Percentiles rank a stretch among this genome's conserved stretches.
Conservation (phyloP, 768 basidiomycete genomes). For the Russula earlei region DNA sequence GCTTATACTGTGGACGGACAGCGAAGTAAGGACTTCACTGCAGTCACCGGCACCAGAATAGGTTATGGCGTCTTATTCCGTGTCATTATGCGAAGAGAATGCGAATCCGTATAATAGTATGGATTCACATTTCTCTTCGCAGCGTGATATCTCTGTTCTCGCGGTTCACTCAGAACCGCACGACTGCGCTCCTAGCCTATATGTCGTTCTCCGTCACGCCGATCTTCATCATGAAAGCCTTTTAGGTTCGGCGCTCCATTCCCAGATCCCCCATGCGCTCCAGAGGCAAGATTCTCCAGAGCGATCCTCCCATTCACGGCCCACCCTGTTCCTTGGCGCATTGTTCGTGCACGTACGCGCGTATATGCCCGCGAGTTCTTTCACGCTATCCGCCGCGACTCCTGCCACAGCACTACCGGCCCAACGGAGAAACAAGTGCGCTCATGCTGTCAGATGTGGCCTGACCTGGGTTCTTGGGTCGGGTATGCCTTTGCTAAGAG, state of each 20-base stretch:
- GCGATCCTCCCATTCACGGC: neutral
- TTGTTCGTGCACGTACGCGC: conserved; percentile 79
- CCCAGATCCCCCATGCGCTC: conserved; percentile 56
- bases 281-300: conserved; percentile 65
- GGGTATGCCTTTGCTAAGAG: neutral
- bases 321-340: conserved; percentile 72
- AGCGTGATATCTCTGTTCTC: conserved; percentile 56
- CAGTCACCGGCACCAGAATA: conserved; percentile 74
- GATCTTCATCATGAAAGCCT: conserved; percentile 76
- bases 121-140: conserved; percentile 52
- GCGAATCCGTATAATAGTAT: too few relatives aligned
- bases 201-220: conserved; percentile 72
- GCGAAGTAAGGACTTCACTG: conserved; percentile 58
- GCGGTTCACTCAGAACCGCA: conserved; percentile 51
- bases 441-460: too few relatives aligned
- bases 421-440: too few relatives aligned
- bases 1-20: conserved; percentile 76
- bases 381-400: conserved; percentile 63
- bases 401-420: too few relatives aligned
- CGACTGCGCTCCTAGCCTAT: conserved; percentile 65
- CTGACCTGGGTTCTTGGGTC: too few relatives aligned
- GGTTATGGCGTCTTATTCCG: conserved; percentile 24
- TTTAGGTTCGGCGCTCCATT: conserved; percentile 67
- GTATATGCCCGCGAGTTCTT: conserved; percentile 69
- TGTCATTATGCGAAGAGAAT: too few relatives aligned